Evolutionary conservation across 1,284 basidiomycete genomes (phyloP).

Genomic region (Ustilago cynodontis): DNA sequence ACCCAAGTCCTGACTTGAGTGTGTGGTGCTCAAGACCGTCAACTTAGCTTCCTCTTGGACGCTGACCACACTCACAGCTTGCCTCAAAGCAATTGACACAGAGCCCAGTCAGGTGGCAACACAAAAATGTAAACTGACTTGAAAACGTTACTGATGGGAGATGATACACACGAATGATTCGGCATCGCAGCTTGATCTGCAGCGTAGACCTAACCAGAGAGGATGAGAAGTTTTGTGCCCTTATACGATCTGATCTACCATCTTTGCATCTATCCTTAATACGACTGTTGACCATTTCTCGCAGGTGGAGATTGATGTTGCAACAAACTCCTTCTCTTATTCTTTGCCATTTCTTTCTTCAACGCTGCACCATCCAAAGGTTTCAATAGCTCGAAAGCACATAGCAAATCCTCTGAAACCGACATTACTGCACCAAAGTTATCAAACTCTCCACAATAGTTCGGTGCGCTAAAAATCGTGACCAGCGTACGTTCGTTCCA

Average conservation of each 20-base stretch:
- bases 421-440: conserved; percentile 87
- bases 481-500: conserved; percentile 99
- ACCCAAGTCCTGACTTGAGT: too few species aligned
- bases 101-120: too few species aligned
- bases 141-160: too few species aligned
- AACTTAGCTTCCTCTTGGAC: too few species aligned
- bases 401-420: conserved; percentile 95
- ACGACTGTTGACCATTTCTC: conserved; percentile 34
- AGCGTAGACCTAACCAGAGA: too few species aligned
- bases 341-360: conserved; percentile 99
- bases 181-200: too few species aligned
- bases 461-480: conserved; percentile 93
- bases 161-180: too few species aligned
- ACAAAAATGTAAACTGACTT: too few species aligned
- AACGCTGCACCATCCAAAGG: conserved; percentile 93
- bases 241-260: not conserved
- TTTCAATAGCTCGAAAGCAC: conserved; percentile 94
- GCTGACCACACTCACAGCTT: too few species aligned
- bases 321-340: conserved; percentile 85
- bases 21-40: too few species aligned
- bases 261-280: conserved; percentile 4
- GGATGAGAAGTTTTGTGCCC: too few species aligned
- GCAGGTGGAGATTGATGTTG: conserved; percentile 43
- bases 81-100: too few species aligned
- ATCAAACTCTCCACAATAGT: conserved; percentile 97